phyloP scores from a whole-genome alignment of 2,329 filamentous ascomycete genomes.

The Trichophyton benhamiae region DNA sequence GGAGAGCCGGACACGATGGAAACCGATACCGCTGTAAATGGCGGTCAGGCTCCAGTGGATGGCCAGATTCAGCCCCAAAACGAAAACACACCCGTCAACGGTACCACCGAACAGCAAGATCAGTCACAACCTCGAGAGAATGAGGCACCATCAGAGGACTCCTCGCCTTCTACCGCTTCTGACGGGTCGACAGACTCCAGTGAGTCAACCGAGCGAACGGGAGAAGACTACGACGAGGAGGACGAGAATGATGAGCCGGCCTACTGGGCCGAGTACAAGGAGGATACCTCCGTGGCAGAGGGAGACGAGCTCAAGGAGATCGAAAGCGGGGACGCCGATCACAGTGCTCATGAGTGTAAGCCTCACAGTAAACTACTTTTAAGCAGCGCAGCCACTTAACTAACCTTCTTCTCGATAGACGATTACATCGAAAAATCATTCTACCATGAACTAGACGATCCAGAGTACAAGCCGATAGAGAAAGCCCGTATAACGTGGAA shows the following conservation, averaged over 20 bases:
- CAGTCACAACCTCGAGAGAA: not conserved
- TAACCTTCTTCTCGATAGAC: constrained; percentile 24
- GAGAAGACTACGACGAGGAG: constrained; percentile 9
- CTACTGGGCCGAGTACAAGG: constrained; percentile 43
- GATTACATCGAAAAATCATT: constrained; percentile 47
- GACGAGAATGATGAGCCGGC: constrained; percentile 23
- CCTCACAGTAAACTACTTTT: constrained; percentile 10
- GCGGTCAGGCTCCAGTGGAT: constrained; percentile 1
- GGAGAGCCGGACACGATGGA: not conserved
- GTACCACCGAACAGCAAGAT: not conserved
- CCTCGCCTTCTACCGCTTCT: constrained; percentile 9
- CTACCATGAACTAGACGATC: constrained; percentile 45
- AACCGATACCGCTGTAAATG: constrained; percentile 4
- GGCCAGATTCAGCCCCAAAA: not conserved
- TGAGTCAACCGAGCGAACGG: constrained; percentile 9
- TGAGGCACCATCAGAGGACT: constrained; percentile 7
- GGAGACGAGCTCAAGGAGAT: constrained; percentile 49
- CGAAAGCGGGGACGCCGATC: constrained; percentile 35
- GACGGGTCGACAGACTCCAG: constrained; percentile 7
- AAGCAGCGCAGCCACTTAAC: constrained; percentile 16
- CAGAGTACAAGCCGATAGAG: constrained; percentile 42
- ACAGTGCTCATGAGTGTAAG: constrained; percentile 44
- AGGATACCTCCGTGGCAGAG: constrained; percentile 45
- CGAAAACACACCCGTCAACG: not conserved
- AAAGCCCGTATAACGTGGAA: constrained; percentile 48